Evolutionary conservation across 2,329 filamentous ascomycete genomes (phyloP).

Genomic region (Thielaviopsis populi): DNA sequence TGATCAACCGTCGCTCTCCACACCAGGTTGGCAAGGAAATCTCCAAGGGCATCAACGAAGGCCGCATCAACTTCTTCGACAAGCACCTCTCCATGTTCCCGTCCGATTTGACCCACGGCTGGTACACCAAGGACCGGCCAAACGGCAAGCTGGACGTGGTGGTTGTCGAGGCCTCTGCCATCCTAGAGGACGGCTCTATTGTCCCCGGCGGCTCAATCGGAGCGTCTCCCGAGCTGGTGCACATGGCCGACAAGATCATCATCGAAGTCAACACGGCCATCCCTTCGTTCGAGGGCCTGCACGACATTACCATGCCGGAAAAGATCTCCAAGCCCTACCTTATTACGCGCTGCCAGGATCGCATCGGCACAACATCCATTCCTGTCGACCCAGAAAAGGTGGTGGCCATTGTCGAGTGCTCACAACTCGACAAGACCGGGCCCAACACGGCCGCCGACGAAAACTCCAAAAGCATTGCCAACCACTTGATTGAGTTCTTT

Average conservation of each 20-base stretch:
- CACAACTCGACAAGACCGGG: conserved; percentile 62
- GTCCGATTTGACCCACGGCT: conserved; percentile 64
- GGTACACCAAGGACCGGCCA: conserved; percentile 67
- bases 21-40: conserved; percentile 88
- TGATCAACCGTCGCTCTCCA: conserved; percentile 73
- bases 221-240: conserved; percentile 69
- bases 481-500: conserved; percentile 65
- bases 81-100: conserved; percentile 93
- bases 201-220: conserved; percentile 77
- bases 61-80: conserved; percentile 81
- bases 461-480: conserved; percentile 55
- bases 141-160: conserved; percentile 65
- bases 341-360: conserved; percentile 71
- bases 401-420: conserved; percentile 68
- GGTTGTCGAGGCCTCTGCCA: conserved; percentile 73
- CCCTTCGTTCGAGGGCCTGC: conserved; percentile 72
- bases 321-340: conserved; percentile 71
- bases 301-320: conserved; percentile 85
- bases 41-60: conserved; percentile 77
- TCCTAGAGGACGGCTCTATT: conserved; percentile 78
- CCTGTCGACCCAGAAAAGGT: conserved; percentile 75
- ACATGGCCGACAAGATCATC: conserved; percentile 87
- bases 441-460: conserved; percentile 67
- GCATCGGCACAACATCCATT: conserved; percentile 70
- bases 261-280: conserved; percentile 83